Base-by-base conservation (phyloP, 306 rosid genomes). In the Medicago ruthenica region DNA sequence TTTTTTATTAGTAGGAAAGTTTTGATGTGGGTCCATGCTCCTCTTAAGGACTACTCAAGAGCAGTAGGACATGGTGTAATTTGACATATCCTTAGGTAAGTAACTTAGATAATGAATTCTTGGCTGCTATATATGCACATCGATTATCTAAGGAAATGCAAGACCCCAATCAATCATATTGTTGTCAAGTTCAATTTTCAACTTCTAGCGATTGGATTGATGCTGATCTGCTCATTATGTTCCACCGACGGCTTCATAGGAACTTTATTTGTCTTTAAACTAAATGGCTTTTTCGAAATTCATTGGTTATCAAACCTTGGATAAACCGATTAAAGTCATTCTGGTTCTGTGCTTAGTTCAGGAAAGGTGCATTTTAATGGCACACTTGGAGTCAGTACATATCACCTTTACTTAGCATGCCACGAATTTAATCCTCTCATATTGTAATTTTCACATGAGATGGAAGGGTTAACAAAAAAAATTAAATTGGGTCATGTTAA, bases 1-100 rank as follows among this genome's bases (percentile, higher is more conserved):
- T 65, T 70, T 22, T 37, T 69, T 24, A 24, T 24, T 24, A 24
- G 27, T 24, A 24, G 27, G 27, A 24, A 24, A 24, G 27, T 24
- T 16, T 68, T 57, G 16, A 55, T 24, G 36, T 51, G 39, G 76
- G 75, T 66, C 79, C 79, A 44, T n/a, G 41, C 20, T 31, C 62
- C 54, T 36, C 44, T 21, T 39, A 62, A 50, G 64, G 53, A 76
- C 67, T 76, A 67, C 68, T 55, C 73, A 69, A 1, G 60, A 59
- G 60, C 4, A 10, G 39, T 51, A 51, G 59, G 75, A 42, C 79
- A 74, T 47, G 4, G 45, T 57, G 40, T 45, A 57, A 36, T 48
- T 74, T 80, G 71, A 67, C 76, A 21, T 80, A 64, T 51, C 47
- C 45, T 65, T 12, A 3, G 50, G 50, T 44, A 44, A 45, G 51